phyloP scores from a whole-genome alignment of 148 eudicot species.

The Heliosperma pusillum region DNA sequence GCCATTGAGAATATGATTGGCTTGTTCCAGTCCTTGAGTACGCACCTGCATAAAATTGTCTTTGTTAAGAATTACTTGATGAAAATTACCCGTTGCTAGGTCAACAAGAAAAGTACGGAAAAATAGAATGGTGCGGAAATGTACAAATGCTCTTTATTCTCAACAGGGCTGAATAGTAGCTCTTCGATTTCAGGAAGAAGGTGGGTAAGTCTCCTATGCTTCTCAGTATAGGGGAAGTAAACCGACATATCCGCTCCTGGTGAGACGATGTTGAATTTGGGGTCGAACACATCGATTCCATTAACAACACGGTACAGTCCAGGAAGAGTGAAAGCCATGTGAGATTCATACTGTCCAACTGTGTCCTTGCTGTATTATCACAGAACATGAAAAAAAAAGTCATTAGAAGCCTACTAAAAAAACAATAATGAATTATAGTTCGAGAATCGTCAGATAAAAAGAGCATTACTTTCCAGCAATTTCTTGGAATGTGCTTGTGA shows the following conservation, averaged over 20 bases:
- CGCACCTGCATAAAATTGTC: conserved; percentile 42
- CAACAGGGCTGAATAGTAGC: conserved; percentile 63
- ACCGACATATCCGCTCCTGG: conserved; percentile 90
- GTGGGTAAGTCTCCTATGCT: conserved; percentile 66
- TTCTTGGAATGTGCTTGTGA: conserved; percentile 98
- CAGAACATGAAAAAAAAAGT: not conserved
- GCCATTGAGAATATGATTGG: conserved; percentile 96
- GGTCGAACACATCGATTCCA: conserved; percentile 92
- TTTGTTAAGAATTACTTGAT: too few relatives aligned
- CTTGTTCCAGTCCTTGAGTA: conserved; percentile 72
- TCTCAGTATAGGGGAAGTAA: conserved; percentile 76
- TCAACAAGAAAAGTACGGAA: not conserved
- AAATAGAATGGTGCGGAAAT: not conserved
- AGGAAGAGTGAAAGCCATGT: conserved; percentile 82
- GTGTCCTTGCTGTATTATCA: conserved; percentile 67
- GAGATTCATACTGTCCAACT: conserved; percentile 94
- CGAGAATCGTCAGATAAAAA: not conserved
- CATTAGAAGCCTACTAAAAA: not conserved
- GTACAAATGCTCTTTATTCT: conserved; percentile 87
- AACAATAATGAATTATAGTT: not conserved
- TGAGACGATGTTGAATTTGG: conserved; percentile 93
- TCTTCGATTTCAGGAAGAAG: conserved; percentile 83
- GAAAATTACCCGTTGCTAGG: too few relatives aligned
- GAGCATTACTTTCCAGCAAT: conserved; percentile 81
- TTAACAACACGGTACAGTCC: conserved; percentile 94